Evolutionary conservation across 179 eudicot species (phyloP), one percentile per base, ranked within the genome.

Genomic region (Beta lomatogona): DNA sequence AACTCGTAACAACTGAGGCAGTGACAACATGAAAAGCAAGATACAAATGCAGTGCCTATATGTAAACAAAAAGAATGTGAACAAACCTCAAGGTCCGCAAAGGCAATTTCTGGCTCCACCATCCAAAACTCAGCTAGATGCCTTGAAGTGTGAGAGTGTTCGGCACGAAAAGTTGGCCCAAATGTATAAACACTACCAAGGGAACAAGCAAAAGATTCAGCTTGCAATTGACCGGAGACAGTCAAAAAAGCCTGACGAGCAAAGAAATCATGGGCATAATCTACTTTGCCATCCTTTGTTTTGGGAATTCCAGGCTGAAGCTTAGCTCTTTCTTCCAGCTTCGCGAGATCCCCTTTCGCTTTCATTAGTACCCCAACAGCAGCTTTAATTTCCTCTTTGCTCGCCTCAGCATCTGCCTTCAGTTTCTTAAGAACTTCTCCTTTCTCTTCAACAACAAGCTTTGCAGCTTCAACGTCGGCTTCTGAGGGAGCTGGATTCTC

Each of bases 91-190:
- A 95, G 84, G 81, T 95, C 99, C 22, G 99, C 98, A 87, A 93
- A 95, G 44, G 99, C 98, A 22, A 95, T 88, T 88, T 95, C 99
- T 65, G 98, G 98, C 88, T 95, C 99, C 71, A 95, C 91, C 99
- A 95, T 95, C 99, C 99, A 95, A 81, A 95, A 92, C 57, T 95
- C 99, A 46, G 99, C 99, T 71, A 95, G 86, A 92, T 95, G 99
- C 82, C 99, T 91, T 25, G 99, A 85, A 44, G 99, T 95, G 78
- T 95, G 99, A 2, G 99, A 95, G 76, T 95, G 77, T 77, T 95
- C 99, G 69, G 99, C 99, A 65, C 99, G 93, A 80, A 95, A 95
- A 5, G 99, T 95, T 28, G 98, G 99, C 73, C 99, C 99, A 83
- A 95, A 95, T 10, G 99, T 95, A 75, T 95, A 95, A 28, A 95